Percentiles rank a stretch among this genome's conserved stretches.
phyloP scores from a whole-genome alignment of 2,329 filamentous ascomycete genomes.

The Phaeosphaeriaceae sp. region DNA sequence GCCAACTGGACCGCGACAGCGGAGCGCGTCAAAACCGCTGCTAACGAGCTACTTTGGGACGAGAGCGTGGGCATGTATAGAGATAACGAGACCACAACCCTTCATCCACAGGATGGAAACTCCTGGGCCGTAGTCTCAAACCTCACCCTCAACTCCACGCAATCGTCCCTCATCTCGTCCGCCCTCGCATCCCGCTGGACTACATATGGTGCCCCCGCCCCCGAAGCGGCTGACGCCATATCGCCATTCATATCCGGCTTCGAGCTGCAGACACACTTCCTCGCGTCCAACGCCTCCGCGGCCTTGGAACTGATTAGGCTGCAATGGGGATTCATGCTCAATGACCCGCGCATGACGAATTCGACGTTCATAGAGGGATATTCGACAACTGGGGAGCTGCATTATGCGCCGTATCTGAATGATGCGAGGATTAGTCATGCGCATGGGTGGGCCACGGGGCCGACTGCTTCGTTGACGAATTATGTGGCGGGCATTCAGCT shows the following conservation, averaged over 20 bases:
- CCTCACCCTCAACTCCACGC: constrained; percentile 40
- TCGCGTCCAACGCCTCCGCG: constrained; percentile 49
- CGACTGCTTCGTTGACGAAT: constrained; percentile 54
- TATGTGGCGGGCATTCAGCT: constrained; percentile 54
- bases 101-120: constrained; percentile 60
- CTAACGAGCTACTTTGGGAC: constrained; percentile 61
- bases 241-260: constrained; percentile 59
- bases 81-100: constrained; percentile 61
- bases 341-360: constrained; percentile 62
- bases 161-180: constrained; percentile 41
- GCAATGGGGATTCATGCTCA: constrained; percentile 65
- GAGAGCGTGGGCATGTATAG: constrained; percentile 58
- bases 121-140: constrained; percentile 52
- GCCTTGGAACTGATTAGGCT: constrained; percentile 55
- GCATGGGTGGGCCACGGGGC: constrained; percentile 61
- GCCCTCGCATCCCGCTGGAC: constrained; percentile 50
- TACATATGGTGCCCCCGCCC: constrained; percentile 56
- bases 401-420: constrained; percentile 60
- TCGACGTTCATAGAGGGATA: constrained; percentile 63
- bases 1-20: constrained; percentile 53
- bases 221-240: constrained; percentile 56
- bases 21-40: constrained; percentile 53
- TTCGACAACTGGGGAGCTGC: constrained; percentile 53
- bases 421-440: constrained; percentile 59
- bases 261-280: constrained; percentile 56